Conservation (phyloP, 768 basidiomycete genomes). For the Podaxis sp. region DNA sequence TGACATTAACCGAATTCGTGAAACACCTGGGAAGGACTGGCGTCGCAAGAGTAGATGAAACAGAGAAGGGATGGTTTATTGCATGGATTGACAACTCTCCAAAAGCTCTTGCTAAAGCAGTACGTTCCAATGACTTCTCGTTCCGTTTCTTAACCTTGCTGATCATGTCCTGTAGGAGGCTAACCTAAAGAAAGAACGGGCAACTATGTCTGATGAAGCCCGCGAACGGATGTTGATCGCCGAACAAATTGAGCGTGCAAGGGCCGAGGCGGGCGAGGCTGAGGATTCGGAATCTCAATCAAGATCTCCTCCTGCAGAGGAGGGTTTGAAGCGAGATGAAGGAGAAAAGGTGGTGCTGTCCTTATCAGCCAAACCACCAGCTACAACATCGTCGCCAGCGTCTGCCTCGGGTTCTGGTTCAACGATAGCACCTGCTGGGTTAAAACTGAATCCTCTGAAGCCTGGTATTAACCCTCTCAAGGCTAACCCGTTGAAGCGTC, state of each 20-base stretch:
- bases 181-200: constrained; percentile 87
- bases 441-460: constrained; percentile 70
- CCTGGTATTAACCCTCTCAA: constrained; percentile 59
- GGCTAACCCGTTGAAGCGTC: constrained; percentile 67
- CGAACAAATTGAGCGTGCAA: constrained; percentile 93
- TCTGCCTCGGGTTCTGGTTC: constrained; percentile 33
- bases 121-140: constrained; percentile 30
- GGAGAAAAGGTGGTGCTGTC: constrained; percentile 77
- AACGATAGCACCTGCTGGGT: constrained; percentile 35
- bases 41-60: constrained; percentile 92
- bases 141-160: background rate
- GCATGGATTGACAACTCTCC: constrained; percentile 98
- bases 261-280: constrained; percentile 42
- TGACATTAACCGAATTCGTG: constrained; percentile 93
- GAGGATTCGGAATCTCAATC: constrained; percentile 13
- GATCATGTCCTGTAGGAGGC: constrained; percentile 55
- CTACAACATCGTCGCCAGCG: constrained; percentile 23
- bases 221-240: constrained; percentile 86
- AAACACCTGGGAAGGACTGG: constrained; percentile 87
- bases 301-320: constrained; percentile 42
- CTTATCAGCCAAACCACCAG: constrained; percentile 55
- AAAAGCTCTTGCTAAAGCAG: constrained; percentile 88
- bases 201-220: constrained; percentile 91
- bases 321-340: constrained; percentile 73
- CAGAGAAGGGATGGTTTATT: constrained; percentile 97